Percentiles rank a stretch among this genome's conserved stretches.
phyloP scores from a whole-genome alignment of 2,329 filamentous ascomycete species.

The Elsinoe fawcettii region DNA sequence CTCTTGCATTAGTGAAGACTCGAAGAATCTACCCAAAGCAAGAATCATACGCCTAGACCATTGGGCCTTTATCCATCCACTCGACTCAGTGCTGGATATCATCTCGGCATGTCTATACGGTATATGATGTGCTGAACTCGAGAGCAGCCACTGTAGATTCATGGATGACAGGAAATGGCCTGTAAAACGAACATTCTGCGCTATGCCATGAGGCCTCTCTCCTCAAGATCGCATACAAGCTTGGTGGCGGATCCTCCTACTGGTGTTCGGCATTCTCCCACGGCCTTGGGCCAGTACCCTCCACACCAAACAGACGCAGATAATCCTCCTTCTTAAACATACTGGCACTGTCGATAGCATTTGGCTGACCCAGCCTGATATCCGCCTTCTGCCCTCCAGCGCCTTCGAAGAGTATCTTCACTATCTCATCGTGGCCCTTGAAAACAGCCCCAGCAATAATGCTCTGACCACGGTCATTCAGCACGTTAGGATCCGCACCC shows the following conservation, averaged over 20 bases:
- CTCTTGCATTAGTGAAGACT: neutral
- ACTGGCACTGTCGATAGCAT: slow-evolving; percentile 39
- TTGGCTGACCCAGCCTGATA: slow-evolving; percentile 36
- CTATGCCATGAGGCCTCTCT: neutral
- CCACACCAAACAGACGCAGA: slow-evolving; percentile 30
- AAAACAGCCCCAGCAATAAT: slow-evolving; percentile 65
- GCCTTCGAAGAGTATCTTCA: slow-evolving; percentile 43
- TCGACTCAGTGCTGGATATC: too few relatives aligned
- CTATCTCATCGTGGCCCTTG: slow-evolving; percentile 59
- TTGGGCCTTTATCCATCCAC: too few relatives aligned
- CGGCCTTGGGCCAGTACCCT: slow-evolving; percentile 18
- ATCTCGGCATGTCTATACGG: too few relatives aligned
- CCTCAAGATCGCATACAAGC: neutral
- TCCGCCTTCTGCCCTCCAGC: slow-evolving; percentile 33
- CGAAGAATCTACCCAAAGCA: neutral
- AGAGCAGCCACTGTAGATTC: too few relatives aligned
- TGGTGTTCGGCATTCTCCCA: slow-evolving; percentile 5
- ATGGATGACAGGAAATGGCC: too few relatives aligned
- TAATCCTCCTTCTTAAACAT: slow-evolving; percentile 39
- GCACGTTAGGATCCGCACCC: slow-evolving; percentile 58
- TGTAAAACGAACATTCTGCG: too few relatives aligned
- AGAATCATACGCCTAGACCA: slow-evolving; percentile 9
- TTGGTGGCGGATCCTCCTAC: neutral
- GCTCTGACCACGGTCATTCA: slow-evolving; percentile 63
- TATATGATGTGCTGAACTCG: too few relatives aligned